These are phyloP conservation scores for Papiliotrema nemorosa DNA, from an alignment of 1,284 basidiomycete species.

Conservation along the genomic window DNA sequence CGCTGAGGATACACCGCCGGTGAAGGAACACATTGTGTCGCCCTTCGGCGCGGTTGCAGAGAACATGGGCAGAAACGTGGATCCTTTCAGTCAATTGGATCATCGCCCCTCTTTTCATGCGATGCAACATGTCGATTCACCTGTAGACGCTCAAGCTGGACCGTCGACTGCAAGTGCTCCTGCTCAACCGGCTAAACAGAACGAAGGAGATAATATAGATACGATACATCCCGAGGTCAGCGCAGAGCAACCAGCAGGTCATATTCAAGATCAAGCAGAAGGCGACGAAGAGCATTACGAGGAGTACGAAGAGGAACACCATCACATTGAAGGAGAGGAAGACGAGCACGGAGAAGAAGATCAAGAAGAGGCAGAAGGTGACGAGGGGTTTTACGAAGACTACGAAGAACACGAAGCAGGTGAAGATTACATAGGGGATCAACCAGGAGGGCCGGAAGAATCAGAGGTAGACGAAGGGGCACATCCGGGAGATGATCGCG, in stretches of 20 bases:
- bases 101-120: too few relatives aligned
- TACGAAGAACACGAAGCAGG: background rate
- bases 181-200: too few relatives aligned
- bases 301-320: background rate
- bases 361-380: constrained; percentile 1
- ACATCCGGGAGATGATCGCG: too few relatives aligned
- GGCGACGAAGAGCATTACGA: background rate
- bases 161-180: too few relatives aligned
- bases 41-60: background rate
- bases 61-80: background rate
- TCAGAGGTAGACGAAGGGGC: too few relatives aligned
- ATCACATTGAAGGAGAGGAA: background rate
- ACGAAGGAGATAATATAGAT: too few relatives aligned
- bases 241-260: background rate
- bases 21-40: background rate
- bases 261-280: background rate
- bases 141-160: too few relatives aligned
- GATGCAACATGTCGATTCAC: too few relatives aligned
- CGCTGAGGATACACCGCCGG: background rate
- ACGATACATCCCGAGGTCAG: too few relatives aligned
- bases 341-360: background rate
- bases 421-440: background rate
- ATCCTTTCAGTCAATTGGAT: background rate
- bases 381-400: background rate
- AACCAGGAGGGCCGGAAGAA: too few relatives aligned